phyloP scores from a whole-genome alignment of 1,139 yeast genomes.

The Taphrina pruni region DNA sequence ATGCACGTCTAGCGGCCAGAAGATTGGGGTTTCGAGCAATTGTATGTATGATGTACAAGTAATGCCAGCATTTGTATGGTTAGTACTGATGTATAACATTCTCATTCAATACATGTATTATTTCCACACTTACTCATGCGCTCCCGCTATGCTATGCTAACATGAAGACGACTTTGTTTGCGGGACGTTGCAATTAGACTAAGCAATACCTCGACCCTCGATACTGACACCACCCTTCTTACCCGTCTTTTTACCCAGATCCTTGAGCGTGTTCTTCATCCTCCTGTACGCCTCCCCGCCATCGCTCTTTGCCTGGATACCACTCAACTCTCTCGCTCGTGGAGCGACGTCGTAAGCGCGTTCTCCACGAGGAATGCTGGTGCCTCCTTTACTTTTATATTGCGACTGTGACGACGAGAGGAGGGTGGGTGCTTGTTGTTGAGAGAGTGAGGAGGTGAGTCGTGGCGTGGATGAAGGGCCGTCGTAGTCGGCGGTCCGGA shows the following conservation, averaged over 20 bases:
- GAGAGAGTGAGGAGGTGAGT: conserved; percentile 15
- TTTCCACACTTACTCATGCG: neutral
- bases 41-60: neutral
- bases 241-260: conserved; percentile 23
- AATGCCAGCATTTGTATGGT: neutral
- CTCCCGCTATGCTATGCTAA: conserved; percentile 7
- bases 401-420: conserved; percentile 4
- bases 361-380: conserved; percentile 40
- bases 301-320: conserved; percentile 17
- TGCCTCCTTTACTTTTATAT: conserved; percentile 36
- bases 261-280: conserved; percentile 35
- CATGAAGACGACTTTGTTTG: too few relatives aligned
- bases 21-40: too few relatives aligned
- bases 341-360: conserved; percentile 38
- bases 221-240: conserved; percentile 36
- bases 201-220: conserved; percentile 37
- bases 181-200: neutral
- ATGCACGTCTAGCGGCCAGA: neutral
- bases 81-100: neutral
- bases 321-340: conserved; percentile 21
- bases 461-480: conserved; percentile 22
- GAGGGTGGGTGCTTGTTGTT: neutral
- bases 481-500: conserved; percentile 51
- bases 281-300: conserved; percentile 34
- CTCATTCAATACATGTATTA: neutral